Evolutionary conservation across 805 yeast species (phyloP), one percentile per base, ranked within the genome.

Genomic region (Babjeviella inositovora): DNA sequence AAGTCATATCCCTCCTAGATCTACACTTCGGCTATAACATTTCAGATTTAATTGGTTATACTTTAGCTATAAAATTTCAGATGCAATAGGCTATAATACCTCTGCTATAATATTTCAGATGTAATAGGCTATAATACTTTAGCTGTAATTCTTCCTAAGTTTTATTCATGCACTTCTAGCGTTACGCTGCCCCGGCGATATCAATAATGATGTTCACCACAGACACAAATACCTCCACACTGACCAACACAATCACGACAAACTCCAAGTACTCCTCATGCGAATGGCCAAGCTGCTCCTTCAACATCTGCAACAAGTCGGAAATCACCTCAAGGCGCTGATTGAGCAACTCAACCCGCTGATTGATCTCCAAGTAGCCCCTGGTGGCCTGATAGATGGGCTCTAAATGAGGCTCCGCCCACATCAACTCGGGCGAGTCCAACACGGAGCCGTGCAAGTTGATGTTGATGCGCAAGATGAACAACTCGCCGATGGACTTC

Each of bases 321-420:
- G 87, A 70, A 26, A 90, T 82, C 9, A 90, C 97, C 43, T 90
- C 98, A 15, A 90, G 51, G 32, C 98, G 62, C 43, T 90, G 95
- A 42, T 90, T 90, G 25, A 90, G 53, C 27, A 90, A 53, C 13
- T 84, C 74, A 1, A 87, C 97, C 22, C 98, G 57, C 49, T 87
- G 97, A 42, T 85, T 85, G 36, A 90, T 90, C 41, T 90, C 98
- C 31, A 90, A 49, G 46, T 87, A 87, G 1, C 96, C 95, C 44
- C 97, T 68, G 3, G 93, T 84, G 0, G 97, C 96, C 46, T 85
- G 96, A 49, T 90, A 90, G 25, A 87, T 84, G 2, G 98, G 98
- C 43, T 90, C 98, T 30, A 90, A 57, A 40, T 85, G 95, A 2
- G 98, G 98, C 45, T 90, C 97, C 0, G 96, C 71, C 98, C 98